phyloP scores from a whole-genome alignment of 1,139 yeast species.

The Nakaseomyces kungkrabaensis region DNA sequence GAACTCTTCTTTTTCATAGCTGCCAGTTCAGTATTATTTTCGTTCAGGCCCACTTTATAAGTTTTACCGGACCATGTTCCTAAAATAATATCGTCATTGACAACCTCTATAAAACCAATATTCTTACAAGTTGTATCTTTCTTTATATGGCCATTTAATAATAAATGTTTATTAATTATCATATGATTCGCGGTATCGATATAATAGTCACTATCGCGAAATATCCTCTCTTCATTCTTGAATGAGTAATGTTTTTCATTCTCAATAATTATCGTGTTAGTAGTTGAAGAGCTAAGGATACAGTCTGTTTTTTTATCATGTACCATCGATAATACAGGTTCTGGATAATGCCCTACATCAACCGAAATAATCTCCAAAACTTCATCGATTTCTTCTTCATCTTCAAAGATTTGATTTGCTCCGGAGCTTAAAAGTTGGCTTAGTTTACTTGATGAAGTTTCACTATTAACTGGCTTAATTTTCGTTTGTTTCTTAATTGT shows the following conservation, averaged over 20 bases:
- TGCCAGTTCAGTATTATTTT: neutral
- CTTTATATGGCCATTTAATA: neutral
- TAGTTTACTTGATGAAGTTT: neutral
- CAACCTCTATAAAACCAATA: neutral
- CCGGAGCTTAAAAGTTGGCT: neutral
- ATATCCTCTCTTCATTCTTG: neutral
- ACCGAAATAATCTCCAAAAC: conserved; percentile 17
- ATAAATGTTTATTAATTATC: neutral
- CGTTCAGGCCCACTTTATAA: neutral
- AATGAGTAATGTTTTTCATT: neutral
- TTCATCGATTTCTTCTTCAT: neutral
- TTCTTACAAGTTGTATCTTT: neutral
- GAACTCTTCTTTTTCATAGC: conserved; percentile 14
- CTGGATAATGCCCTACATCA: conserved; percentile 23
- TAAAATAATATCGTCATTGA: conserved; percentile 7
- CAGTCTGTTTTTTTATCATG: conserved; percentile 1
- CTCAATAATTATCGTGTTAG: conserved; percentile 5
- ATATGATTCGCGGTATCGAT: conserved; percentile 11
- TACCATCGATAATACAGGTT: conserved; percentile 21
- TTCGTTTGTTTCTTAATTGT: neutral
- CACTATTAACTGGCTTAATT: neutral
- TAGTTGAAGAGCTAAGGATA: conserved; percentile 11
- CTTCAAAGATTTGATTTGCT: neutral
- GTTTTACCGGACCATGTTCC: conserved; percentile 22
- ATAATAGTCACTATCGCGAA: conserved; percentile 4